Percentiles rank a stretch among this genome's conserved stretches.
Conservation (phyloP, 163 green algal species). For the Coccomyxa subellipsoidea region DNA sequence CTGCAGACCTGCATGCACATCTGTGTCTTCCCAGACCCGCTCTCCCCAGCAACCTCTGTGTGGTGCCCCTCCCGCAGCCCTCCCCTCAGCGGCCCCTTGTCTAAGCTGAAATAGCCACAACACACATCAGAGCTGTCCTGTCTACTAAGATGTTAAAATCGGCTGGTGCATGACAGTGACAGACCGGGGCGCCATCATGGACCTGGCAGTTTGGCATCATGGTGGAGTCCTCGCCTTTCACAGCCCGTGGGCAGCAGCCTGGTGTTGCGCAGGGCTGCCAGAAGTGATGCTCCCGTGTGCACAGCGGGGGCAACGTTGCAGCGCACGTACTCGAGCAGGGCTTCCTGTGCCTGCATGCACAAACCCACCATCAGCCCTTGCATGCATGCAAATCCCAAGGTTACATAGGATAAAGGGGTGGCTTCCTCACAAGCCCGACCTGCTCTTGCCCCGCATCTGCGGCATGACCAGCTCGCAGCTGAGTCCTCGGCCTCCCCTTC, state of each 20-base stretch:
- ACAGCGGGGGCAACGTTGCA: background rate
- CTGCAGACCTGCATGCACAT: slow-evolving; percentile 42
- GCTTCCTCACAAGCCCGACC: background rate
- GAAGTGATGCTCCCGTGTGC: background rate
- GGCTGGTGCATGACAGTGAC: background rate
- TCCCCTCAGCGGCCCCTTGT: slow-evolving; percentile 31
- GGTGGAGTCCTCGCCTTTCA: background rate
- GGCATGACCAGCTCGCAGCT: background rate
- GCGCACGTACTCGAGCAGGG: background rate
- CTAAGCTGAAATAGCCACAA: slow-evolving; percentile 12
- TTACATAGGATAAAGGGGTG: background rate
- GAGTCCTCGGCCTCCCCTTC: background rate
- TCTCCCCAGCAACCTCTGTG: slow-evolving; percentile 50
- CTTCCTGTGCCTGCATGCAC: background rate
- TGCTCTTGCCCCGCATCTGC: too few species aligned
- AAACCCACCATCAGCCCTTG: background rate
- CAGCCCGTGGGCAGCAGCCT: slow-evolving; percentile 1
- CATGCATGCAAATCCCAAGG: background rate
- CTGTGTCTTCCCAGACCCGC: slow-evolving; percentile 58
- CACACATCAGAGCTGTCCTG: background rate
- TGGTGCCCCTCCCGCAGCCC: slow-evolving; percentile 43
- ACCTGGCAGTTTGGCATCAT: background rate
- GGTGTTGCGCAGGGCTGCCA: background rate
- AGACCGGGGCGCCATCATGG: background rate
- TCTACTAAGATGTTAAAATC: too few species aligned